A percentile compares a stretch with the other conserved stretches of the same genome.
Conservation (phyloP, 179 eudicot genomes). For the Nepenthes alata region DNA sequence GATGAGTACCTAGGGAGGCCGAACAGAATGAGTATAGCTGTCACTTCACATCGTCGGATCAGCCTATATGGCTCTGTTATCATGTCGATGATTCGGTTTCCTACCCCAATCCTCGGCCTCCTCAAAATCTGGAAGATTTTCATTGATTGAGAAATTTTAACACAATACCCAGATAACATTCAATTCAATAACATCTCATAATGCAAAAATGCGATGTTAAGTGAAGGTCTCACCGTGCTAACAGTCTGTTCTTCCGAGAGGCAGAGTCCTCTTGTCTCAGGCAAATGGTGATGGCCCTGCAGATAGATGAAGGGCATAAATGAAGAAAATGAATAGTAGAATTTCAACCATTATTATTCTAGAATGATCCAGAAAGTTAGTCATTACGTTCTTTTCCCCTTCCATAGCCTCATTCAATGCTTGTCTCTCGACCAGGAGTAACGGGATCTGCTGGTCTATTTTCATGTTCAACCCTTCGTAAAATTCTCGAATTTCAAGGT, state of each 20-base stretch:
- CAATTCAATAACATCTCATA: not conserved
- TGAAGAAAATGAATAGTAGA: not conserved
- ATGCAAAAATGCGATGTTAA: not conserved
- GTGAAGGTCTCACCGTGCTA: conserved; percentile 45
- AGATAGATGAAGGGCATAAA: not conserved
- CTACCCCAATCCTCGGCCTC: conserved; percentile 77
- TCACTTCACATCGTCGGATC: conserved; percentile 79
- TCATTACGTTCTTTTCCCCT: conserved; percentile 77
- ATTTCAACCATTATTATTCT: not conserved
- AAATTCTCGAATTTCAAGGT: conserved; percentile 89
- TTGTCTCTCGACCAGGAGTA: conserved; percentile 89
- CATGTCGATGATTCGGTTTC: conserved; percentile 71
- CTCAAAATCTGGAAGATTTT: conserved; percentile 44
- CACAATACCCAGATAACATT: not conserved
- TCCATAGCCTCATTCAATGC: conserved; percentile 99
- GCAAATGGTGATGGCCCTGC: conserved; percentile 97
- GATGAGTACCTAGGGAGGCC: conserved; percentile 81
- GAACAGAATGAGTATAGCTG: conserved; percentile 78
- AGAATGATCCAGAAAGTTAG: not conserved
- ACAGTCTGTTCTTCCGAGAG: conserved; percentile 96
- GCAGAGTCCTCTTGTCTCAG: conserved; percentile 99
- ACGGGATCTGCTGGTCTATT: conserved; percentile 85
- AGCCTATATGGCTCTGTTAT: conserved; percentile 76
- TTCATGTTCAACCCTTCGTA: conserved; percentile 95
- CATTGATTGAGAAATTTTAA: not conserved